Base-by-base conservation (phyloP, 371 early-diverging fungal genomes). In the Gilbertella persicaria region DNA sequence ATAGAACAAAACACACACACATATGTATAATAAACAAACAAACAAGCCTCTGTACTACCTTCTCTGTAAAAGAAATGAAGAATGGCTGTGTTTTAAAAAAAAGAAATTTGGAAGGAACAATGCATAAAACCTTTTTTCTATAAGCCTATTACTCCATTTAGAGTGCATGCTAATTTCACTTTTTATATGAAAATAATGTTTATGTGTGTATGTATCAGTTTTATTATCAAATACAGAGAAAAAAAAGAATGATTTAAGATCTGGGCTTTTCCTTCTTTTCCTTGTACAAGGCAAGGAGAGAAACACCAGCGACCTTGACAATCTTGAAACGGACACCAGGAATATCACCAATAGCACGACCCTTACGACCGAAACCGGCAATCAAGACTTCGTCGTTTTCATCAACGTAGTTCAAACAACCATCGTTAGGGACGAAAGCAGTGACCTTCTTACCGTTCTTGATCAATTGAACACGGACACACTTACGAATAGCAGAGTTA, bases 401-500 rank as follows among this genome's bases (percentile, higher is more conserved):
- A 57, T 99, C 98, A 70, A 99, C 93, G 78, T 82, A 93, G 92
- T 97, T 98, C 70, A 99, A 78, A 79, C 98, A 98, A 94, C 99
- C 99, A 83, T 99, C 99, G 79, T 96, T 96, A 78, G 99, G 99
- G 54, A 99, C 99, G 87, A 99, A 99, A 69, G 99, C 99, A 60
- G 99, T 98, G 77, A 99, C 90, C 90, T 96, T 99, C 93, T 99
- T 99, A 79, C 96, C 98, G 89, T 99, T 99, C 90, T 98, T 97
- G 89, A 99, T 99, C 61, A 99, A 88, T 84, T 99, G 99, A 66
- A 98, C 98, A 91, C 99, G 95, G 64, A 99, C 99, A 85, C 98
- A 98, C 89, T 99, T 99, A 87, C 99, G 96, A 86, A 99, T 97
- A 71, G 99, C 99, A 83, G 99, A 99, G 96, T 99, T 99, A 72